phyloP scores from a whole-genome alignment of 2,329 filamentous ascomycete species.

The Alternaria burnsii region DNA sequence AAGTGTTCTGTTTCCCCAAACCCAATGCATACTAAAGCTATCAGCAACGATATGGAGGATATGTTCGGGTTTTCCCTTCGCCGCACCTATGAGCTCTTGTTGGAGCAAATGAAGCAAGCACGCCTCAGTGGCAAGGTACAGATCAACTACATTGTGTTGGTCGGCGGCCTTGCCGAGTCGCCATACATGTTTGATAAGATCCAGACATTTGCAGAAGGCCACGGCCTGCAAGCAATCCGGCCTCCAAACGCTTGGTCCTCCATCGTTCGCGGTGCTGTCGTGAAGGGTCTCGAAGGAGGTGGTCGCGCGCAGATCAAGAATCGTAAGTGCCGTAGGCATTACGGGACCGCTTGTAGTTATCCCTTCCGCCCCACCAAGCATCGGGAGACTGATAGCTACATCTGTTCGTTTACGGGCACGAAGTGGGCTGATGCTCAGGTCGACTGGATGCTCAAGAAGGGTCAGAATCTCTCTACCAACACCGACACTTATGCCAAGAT shows the following conservation, averaged over 20 bases:
- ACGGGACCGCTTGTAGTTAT: constrained; percentile 12
- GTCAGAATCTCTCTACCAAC: constrained; percentile 21
- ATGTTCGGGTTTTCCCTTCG: constrained; percentile 30
- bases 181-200: constrained; percentile 33
- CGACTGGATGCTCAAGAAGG: constrained; percentile 26
- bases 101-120: constrained; percentile 19
- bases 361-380: constrained; percentile 12
- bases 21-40: not conserved
- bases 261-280: constrained; percentile 33
- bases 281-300: constrained; percentile 33
- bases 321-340: constrained; percentile 34
- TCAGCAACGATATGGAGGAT: constrained; percentile 18
- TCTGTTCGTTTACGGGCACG: not conserved
- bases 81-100: constrained; percentile 22
- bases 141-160: constrained; percentile 20
- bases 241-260: constrained; percentile 35
- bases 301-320: not conserved
- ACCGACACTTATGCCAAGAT: too few species aligned
- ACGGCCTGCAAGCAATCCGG: constrained; percentile 16
- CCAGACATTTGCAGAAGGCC: not conserved
- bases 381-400: constrained; percentile 15
- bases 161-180: constrained; percentile 41
- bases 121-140: not conserved
- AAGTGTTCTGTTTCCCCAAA: constrained; percentile 3
- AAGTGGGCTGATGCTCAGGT: constrained; percentile 19